A percentile compares a stretch with the other conserved stretches of the same genome.
phyloP scores from a whole-genome alignment of 2,329 filamentous ascomycete species.

The Didymella lethalis region DNA sequence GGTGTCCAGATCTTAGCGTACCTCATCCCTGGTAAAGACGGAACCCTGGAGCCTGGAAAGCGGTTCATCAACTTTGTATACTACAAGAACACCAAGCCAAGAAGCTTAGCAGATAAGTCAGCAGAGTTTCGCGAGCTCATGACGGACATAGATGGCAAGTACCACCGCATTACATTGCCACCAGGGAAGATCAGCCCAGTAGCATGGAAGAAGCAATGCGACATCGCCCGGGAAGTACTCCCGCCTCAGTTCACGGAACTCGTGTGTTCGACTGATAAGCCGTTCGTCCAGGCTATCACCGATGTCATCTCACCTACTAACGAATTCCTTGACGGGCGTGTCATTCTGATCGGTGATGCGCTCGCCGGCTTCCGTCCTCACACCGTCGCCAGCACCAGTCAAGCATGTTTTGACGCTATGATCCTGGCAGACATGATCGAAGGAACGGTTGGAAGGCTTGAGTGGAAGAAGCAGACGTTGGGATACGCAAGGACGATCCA shows the following conservation, averaged over 20 bases:
- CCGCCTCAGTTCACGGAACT: slow-evolving; percentile 55
- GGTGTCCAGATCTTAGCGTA: slow-evolving; percentile 54
- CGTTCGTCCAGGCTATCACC: slow-evolving; percentile 58
- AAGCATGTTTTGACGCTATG: slow-evolving; percentile 57
- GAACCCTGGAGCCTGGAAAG: slow-evolving; percentile 49
- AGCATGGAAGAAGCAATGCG: slow-evolving; percentile 52
- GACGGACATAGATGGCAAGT: slow-evolving; percentile 54
- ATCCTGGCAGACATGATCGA: slow-evolving; percentile 51
- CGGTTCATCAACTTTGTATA: slow-evolving; percentile 59
- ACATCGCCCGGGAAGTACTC: slow-evolving; percentile 43
- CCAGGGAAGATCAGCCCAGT: slow-evolving; percentile 50
- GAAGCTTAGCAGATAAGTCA: slow-evolving; percentile 44
- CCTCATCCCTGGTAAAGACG: slow-evolving; percentile 56
- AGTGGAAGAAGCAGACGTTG: slow-evolving; percentile 51
- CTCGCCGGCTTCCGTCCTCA: slow-evolving; percentile 58
- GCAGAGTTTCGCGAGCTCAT: slow-evolving; percentile 53
- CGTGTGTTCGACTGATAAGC: slow-evolving; percentile 51
- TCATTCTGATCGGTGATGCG: slow-evolving; percentile 59
- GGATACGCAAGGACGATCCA: slow-evolving; percentile 51
- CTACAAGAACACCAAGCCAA: slow-evolving; percentile 53
- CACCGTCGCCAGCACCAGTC: slow-evolving; percentile 56
- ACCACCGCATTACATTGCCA: slow-evolving; percentile 55
- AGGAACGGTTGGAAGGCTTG: slow-evolving; percentile 45
- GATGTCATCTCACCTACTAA: slow-evolving; percentile 53
- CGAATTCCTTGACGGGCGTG: slow-evolving; percentile 52